These are phyloP conservation scores for Conoideocrella luteorostrata DNA, from an alignment of 2,329 filamentous ascomycete genomes.

Conservation along the genomic window DNA sequence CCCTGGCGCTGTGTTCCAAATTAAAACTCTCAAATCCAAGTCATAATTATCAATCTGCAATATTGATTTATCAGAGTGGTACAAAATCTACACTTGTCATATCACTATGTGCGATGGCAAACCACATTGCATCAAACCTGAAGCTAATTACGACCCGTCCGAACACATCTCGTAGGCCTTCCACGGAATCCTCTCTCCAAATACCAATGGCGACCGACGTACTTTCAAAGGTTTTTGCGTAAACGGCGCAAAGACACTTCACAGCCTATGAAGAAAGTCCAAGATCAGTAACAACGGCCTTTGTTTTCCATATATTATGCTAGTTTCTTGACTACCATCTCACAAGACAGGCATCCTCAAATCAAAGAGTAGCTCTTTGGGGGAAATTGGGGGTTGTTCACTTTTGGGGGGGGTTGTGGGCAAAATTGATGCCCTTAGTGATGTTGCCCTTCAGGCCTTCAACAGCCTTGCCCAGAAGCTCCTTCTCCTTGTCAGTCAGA, in stretches of 20 bases:
- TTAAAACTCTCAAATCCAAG: constrained; percentile 72
- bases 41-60: constrained; percentile 36
- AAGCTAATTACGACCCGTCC: no score
- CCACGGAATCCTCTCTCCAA: not conserved
- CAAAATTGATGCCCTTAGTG: constrained; percentile 85
- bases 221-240: not conserved
- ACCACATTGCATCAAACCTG: no score
- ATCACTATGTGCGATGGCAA: no score
- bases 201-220: not conserved
- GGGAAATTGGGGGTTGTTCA: constrained; percentile 45
- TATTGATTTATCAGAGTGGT: no score
- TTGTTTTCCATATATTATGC: constrained; percentile 28
- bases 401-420: constrained; percentile 82
- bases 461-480: constrained; percentile 68
- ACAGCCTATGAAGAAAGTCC: constrained; percentile 30
- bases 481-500: constrained; percentile 83
- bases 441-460: constrained; percentile 88
- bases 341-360: constrained; percentile 20
- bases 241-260: constrained; percentile 18
- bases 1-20: constrained; percentile 88
- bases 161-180: no score
- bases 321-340: constrained; percentile 27
- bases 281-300: constrained; percentile 30
- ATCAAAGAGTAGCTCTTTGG: constrained; percentile 21
- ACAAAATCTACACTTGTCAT: no score